Percentiles rank a stretch among this genome's conserved stretches.
These are phyloP conservation scores for Pseudogymnoascus sp. DNA, from an alignment of 2,329 filamentous ascomycete species.

Conservation along the genomic window DNA sequence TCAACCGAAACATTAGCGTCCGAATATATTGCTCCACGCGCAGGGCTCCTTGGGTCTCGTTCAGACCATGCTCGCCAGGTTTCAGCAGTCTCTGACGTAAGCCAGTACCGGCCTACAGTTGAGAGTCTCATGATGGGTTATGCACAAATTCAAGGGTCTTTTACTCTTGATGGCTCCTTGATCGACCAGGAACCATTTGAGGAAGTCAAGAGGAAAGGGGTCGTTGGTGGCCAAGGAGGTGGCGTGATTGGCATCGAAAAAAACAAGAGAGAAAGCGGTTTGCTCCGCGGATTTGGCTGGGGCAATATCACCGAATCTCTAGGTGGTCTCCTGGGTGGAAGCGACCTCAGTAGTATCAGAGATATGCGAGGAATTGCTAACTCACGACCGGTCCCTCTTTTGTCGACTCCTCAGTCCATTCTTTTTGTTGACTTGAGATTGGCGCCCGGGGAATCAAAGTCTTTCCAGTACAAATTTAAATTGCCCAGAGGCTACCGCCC, in stretches of 20 bases:
- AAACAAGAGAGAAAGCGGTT: slow-evolving; percentile 66
- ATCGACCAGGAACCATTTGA: slow-evolving; percentile 88
- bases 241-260: slow-evolving; percentile 76
- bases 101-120: slow-evolving; percentile 43
- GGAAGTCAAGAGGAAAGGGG: slow-evolving; percentile 89
- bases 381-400: slow-evolving; percentile 77
- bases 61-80: slow-evolving; percentile 33
- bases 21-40: slow-evolving; percentile 64
- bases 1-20: slow-evolving; percentile 90
- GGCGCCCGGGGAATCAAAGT: slow-evolving; percentile 79
- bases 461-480: slow-evolving; percentile 79
- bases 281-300: slow-evolving; percentile 83
- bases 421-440: slow-evolving; percentile 90
- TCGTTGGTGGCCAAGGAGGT: slow-evolving; percentile 78
- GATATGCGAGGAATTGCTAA: slow-evolving; percentile 88
- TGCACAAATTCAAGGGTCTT: slow-evolving; percentile 86
- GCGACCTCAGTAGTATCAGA: slow-evolving; percentile 86
- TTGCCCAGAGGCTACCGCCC: slow-evolving; percentile 82
- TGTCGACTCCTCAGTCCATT: slow-evolving; percentile 94
- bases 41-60: slow-evolving; percentile 39
- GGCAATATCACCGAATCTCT: slow-evolving; percentile 80
- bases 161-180: slow-evolving; percentile 83
- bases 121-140: slow-evolving; percentile 98
- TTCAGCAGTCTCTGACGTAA: slow-evolving; percentile 37
- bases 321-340: slow-evolving; percentile 76